These are phyloP conservation scores for Neobulgaria alba DNA, from an alignment of 2,329 filamentous ascomycete species.

Conservation along the genomic window DNA sequence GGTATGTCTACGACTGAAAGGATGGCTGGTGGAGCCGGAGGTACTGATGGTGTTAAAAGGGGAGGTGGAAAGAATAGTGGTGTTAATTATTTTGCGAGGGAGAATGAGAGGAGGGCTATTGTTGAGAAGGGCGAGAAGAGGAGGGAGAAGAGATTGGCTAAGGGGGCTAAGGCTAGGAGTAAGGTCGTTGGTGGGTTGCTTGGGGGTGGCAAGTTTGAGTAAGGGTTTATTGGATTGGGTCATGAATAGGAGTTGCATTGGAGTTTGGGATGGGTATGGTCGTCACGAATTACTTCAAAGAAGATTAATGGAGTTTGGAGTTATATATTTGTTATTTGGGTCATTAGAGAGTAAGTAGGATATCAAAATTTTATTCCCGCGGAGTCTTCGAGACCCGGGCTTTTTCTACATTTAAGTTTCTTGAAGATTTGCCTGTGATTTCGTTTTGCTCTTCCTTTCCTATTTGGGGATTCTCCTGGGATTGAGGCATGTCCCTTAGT, in stretches of 20 bases:
- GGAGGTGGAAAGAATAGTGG: constrained; percentile 52
- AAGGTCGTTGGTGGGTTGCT: constrained; percentile 51
- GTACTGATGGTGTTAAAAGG: constrained; percentile 47
- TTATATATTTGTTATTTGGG: too few relatives aligned
- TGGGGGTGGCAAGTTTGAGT: constrained; percentile 45
- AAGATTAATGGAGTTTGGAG: too few relatives aligned
- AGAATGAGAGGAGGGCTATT: constrained; percentile 47
- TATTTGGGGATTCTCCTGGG: too few relatives aligned
- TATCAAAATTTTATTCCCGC: too few relatives aligned
- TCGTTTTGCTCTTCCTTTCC: too few relatives aligned
- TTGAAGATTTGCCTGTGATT: too few relatives aligned
- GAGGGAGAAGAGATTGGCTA: constrained; percentile 49
- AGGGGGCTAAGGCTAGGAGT: constrained; percentile 47
- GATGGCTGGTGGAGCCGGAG: constrained; percentile 33
- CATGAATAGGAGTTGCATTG: too few relatives aligned
- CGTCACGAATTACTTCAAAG: too few relatives aligned
- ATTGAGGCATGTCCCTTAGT: too few relatives aligned
- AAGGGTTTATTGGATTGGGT: neutral
- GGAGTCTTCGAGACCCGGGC: too few relatives aligned
- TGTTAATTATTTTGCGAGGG: constrained; percentile 50
- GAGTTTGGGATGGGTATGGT: neutral
- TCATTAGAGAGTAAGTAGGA: too few relatives aligned
- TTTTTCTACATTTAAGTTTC: too few relatives aligned
- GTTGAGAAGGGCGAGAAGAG: constrained; percentile 48
- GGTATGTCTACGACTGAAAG: constrained; percentile 22